These are phyloP conservation scores for Mortierella antarctica DNA, from an alignment of 192 early-diverging fungal species.

Conservation along the genomic window DNA sequence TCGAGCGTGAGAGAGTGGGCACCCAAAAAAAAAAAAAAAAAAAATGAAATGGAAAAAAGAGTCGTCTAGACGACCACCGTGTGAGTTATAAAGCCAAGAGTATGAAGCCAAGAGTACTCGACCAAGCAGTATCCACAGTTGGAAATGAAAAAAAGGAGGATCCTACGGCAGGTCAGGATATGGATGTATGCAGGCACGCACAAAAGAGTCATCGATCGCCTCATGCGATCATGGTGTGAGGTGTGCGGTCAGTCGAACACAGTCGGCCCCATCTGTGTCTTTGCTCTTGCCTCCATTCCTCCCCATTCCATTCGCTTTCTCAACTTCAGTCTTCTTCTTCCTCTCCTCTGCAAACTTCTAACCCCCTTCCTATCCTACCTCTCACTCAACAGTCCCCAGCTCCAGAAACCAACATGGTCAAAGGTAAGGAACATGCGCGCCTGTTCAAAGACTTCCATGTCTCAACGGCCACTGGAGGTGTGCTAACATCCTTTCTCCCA, in stretches of 20 bases:
- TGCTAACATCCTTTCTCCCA: neutral
- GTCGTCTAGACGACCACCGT: too few species aligned
- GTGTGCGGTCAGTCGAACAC: neutral
- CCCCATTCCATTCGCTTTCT: neutral
- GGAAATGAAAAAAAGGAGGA: neutral
- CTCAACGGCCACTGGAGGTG: too few species aligned
- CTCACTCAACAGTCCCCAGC: conserved; percentile 13
- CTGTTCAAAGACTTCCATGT: neutral
- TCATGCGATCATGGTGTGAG: neutral
- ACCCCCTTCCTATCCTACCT: neutral
- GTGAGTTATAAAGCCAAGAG: too few species aligned
- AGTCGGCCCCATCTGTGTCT: neutral
- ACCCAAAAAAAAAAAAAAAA: too few species aligned
- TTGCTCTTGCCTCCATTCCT: neutral
- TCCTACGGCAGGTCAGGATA: too few species aligned
- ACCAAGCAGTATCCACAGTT: neutral
- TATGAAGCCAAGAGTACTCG: neutral
- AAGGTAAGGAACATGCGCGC: conserved; percentile 1
- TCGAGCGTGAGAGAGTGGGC: too few species aligned
- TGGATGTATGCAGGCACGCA: too few species aligned
- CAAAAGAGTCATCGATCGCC: too few species aligned
- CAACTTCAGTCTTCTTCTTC: neutral
- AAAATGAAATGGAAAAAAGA: too few species aligned
- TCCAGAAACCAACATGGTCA: conserved; percentile 24
- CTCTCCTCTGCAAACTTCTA: neutral